phyloP scores from a whole-genome alignment of 2,329 filamentous ascomycete genomes.

The Colletotrichum eleusines region DNA sequence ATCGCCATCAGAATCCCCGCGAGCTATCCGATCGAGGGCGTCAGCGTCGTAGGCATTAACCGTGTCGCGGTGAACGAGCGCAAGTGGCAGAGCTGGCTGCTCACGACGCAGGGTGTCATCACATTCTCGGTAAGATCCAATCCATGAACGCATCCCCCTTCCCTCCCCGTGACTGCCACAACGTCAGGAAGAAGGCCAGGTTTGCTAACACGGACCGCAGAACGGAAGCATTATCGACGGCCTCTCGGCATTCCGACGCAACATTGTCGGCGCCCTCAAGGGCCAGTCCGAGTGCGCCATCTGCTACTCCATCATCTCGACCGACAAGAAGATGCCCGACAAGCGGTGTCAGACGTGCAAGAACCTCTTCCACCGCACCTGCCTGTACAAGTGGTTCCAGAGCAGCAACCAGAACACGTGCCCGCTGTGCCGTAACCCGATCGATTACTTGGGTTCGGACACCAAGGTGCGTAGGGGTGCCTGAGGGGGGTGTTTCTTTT shows the following conservation, averaged over 20 bases:
- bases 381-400: conserved; percentile 97
- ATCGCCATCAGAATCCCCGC: conserved; percentile 86
- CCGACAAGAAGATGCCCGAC: conserved; percentile 89
- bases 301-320: conserved; percentile 93
- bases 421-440: conserved; percentile 91
- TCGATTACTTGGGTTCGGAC: conserved; percentile 68
- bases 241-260: conserved; percentile 84
- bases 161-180: not conserved
- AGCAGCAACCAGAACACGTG: conserved; percentile 92
- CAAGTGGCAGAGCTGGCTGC: conserved; percentile 93
- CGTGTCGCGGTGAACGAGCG: conserved; percentile 89
- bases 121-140: conserved; percentile 76
- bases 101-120: conserved; percentile 90
- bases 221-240: conserved; percentile 92
- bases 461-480: conserved; percentile 45
- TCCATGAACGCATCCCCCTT: not conserved
- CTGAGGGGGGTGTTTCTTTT: not conserved
- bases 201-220: conserved; percentile 48
- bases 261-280: conserved; percentile 88
- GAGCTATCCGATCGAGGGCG: conserved; percentile 84
- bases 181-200: not conserved
- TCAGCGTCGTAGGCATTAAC: conserved; percentile 80
- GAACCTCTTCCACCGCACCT: conserved; percentile 90
- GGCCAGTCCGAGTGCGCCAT: conserved; percentile 96
- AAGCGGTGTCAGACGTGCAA: conserved; percentile 94